Percentiles rank a stretch among this genome's conserved stretches.
Evolutionary conservation across 306 rosid genomes (phyloP).

Genomic region (Quercus gilva): DNA sequence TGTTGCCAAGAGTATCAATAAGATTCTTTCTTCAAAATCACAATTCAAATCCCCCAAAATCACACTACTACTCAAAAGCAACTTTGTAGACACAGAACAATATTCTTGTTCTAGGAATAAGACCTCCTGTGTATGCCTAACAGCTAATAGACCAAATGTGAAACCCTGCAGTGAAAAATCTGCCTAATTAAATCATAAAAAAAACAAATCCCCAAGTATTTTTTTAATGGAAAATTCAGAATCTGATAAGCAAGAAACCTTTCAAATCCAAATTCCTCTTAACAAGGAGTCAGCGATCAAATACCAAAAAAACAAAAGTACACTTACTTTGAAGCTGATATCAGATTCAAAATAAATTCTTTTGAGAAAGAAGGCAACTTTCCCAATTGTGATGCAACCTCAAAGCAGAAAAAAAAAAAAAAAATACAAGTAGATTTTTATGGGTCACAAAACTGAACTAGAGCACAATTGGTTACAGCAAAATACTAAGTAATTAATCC

Average conservation of each 20-base stretch:
- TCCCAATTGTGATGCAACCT: neutral
- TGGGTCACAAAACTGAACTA: neutral
- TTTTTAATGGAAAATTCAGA: neutral
- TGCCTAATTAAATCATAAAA: neutral
- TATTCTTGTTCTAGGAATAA: neutral
- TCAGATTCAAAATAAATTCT: neutral
- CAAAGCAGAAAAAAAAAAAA: neutral
- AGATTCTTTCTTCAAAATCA: constrained; percentile 14
- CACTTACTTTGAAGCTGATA: neutral
- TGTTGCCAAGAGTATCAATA: neutral
- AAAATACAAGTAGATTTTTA: neutral
- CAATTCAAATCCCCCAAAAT: constrained; percentile 17
- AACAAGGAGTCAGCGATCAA: constrained; percentile 27
- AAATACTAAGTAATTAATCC: neutral
- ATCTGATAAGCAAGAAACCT: constrained; percentile 3
- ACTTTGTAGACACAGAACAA: neutral
- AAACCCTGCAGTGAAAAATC: neutral
- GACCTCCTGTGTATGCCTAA: neutral
- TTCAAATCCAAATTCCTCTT: constrained; percentile 12
- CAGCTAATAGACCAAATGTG: neutral
- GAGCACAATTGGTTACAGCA: neutral
- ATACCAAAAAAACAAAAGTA: neutral
- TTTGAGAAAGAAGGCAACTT: neutral
- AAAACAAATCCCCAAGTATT: constrained; percentile 3
- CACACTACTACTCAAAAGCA: constrained; percentile 20